Conservation (phyloP, 345 rosid species). For the Dovyalis caffra region DNA sequence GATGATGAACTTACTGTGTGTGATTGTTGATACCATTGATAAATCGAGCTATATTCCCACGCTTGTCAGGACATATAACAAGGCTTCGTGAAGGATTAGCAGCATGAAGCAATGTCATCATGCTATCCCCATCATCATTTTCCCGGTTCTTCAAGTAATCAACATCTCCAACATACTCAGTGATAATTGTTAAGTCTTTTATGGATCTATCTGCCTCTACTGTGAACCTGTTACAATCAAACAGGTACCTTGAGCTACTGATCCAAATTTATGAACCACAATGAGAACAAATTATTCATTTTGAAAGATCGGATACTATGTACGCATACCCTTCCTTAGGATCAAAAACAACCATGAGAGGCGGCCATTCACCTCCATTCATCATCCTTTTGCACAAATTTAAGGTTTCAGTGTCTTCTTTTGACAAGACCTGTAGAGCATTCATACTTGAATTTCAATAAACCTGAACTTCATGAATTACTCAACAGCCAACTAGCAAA, state of each 20-base stretch:
- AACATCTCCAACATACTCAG: conserved; percentile 16
- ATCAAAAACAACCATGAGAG: conserved; percentile 32
- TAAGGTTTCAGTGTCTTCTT: conserved; percentile 29
- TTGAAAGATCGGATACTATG: neutral
- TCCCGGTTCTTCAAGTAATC: conserved; percentile 21
- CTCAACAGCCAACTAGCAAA: neutral
- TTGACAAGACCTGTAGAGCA: conserved; percentile 24
- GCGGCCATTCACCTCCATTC: conserved; percentile 36
- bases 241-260: neutral
- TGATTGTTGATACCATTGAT: conserved; percentile 36
- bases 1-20: conserved; percentile 15
- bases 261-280: neutral
- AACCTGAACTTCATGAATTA: neutral
- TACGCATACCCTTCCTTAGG: conserved; percentile 31
- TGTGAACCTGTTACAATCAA: conserved; percentile 23
- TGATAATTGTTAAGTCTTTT: conserved; percentile 18
- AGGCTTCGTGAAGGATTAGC: conserved; percentile 25
- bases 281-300: neutral
- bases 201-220: conserved; percentile 29
- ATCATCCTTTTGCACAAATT: conserved; percentile 27
- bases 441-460: neutral
- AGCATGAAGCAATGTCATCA: conserved; percentile 32
- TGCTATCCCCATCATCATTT: conserved; percentile 32
- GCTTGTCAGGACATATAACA: conserved; percentile 28
- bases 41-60: conserved; percentile 31